Evolutionary conservation across 495 filamentous ascomycete species (phyloP).

Genomic region (Pyronema domesticum): DNA sequence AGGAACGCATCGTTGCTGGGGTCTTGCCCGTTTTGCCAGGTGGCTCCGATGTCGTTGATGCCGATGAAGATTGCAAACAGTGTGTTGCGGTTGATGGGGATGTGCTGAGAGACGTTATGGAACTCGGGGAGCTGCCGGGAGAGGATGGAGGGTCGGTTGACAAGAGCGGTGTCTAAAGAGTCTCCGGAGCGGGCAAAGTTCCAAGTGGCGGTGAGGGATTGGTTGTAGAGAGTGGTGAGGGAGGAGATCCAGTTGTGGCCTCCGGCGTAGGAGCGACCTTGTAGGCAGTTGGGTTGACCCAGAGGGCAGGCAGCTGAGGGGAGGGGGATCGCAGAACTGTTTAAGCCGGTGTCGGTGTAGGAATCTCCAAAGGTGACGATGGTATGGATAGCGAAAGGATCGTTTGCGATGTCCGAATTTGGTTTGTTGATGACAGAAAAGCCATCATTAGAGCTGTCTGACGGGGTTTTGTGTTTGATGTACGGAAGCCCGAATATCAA

Average conservation of each 20-base stretch:
- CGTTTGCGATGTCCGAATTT: too few relatives aligned
- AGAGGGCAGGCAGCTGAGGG: not conserved
- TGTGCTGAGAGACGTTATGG: not conserved
- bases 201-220: not conserved
- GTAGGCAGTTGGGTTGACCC: not conserved
- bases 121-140: not conserved
- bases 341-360: not conserved
- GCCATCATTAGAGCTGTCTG: too few relatives aligned
- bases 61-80: not conserved
- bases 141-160: not conserved
- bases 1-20: not conserved
- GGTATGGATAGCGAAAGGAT: not conserved
- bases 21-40: not conserved
- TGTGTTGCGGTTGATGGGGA: not conserved
- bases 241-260: slow-evolving; percentile 2
- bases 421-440: too few relatives aligned
- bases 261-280: not conserved
- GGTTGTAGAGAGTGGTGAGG: not conserved
- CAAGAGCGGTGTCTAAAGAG: not conserved
- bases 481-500: too few relatives aligned
- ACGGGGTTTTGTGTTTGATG: too few relatives aligned
- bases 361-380: not conserved
- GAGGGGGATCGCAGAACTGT: not conserved
- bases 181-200: slow-evolving; percentile 2
- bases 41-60: slow-evolving; percentile 1